Percentiles rank a stretch among this genome's conserved stretches.
These are phyloP conservation scores for Thalia dealbata DNA, from an alignment of 176 grass and related monocot genomes.

Conservation along the genomic window DNA sequence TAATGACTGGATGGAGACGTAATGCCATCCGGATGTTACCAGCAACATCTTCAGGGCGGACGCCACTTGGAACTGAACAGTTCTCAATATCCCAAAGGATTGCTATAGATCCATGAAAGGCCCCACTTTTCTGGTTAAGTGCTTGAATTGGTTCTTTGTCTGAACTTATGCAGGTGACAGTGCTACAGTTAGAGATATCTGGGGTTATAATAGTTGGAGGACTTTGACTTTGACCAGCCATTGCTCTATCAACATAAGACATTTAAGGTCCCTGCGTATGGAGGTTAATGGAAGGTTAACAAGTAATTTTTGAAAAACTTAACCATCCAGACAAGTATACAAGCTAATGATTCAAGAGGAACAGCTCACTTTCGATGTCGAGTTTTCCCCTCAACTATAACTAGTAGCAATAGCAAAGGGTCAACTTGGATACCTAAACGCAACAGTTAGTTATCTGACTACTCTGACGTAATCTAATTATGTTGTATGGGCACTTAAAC, in stretches of 20 bases:
- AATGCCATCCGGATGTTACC: conserved; percentile 74
- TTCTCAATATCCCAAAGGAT: conserved; percentile 99
- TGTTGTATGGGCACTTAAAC: too few species aligned
- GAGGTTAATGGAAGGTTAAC: not conserved
- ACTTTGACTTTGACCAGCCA: conserved; percentile 23
- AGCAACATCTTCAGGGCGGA: conserved; percentile 80
- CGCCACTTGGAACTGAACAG: conserved; percentile 73
- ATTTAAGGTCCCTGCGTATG: not conserved
- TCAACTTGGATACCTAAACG: too few species aligned
- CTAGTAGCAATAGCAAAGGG: not conserved
- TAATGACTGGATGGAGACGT: conserved; percentile 59
- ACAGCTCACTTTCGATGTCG: not conserved
- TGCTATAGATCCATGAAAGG: conserved; percentile 48
- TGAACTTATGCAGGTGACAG: conserved; percentile 26
- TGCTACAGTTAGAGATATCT: conserved; percentile 24
- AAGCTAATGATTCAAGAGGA: not conserved
- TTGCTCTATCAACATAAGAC: conserved; percentile 22
- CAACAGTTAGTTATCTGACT: too few species aligned
- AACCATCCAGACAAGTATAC: not conserved
- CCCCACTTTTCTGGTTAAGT: conserved; percentile 27
- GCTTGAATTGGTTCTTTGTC: conserved; percentile 30
- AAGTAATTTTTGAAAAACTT: not conserved
- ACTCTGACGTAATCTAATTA: too few species aligned
- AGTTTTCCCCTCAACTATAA: not conserved
- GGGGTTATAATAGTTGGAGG: conserved; percentile 24